Evolutionary conservation across 2,329 filamentous ascomycete species (phyloP), one percentile per base, ranked within the genome.

Genomic region (Nannizziopsis arthrosporioides): DNA sequence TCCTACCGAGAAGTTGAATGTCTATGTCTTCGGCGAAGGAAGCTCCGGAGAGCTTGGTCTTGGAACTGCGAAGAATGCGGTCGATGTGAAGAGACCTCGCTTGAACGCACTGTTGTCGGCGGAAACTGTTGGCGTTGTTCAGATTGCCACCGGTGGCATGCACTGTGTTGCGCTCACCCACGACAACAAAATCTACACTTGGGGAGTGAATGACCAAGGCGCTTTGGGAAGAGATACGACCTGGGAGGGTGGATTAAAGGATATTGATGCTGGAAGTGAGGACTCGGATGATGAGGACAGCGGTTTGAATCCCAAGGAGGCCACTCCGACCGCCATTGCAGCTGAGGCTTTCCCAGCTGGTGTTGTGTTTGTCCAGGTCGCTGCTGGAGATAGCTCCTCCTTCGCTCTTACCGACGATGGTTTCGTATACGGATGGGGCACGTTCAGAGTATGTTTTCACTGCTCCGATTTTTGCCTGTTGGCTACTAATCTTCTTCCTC

Each of bases 171-270:
- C 82, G 2, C 69, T 92, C 45, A 90, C 86, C 43, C 76, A 81
- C 56, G 82, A 90, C 64, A 86, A 88, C 71, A 81, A 81, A 67
- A 84, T 93, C 56, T 69, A 87, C 47, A 88, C 84, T 22, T 93
- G 86, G 86, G 86, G 86, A 47, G 85, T 92, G 56, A 92, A 92
- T 61, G 86, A 93, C 60, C 81, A 88, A 60, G 83, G 84, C 53
- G 84, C 86, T 7, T 74, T 93, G 34, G 86, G 86, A 37, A 75
- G 86, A 60, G 77, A 85, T 60, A 89, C 84, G 2, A 69, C 68
- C 10, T 82, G 80, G 74, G 77, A 82, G 1, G 82, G 81, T 42
- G 77, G 77, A 14, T 64, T 76, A 27, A 73, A 76, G 48, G 75
- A 79, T 47, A 72, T 73, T 22, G 61, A 63, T 44, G 63, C 57